Conservation (phyloP, 164 flowering plant species). For the Sextonia rubra region DNA sequence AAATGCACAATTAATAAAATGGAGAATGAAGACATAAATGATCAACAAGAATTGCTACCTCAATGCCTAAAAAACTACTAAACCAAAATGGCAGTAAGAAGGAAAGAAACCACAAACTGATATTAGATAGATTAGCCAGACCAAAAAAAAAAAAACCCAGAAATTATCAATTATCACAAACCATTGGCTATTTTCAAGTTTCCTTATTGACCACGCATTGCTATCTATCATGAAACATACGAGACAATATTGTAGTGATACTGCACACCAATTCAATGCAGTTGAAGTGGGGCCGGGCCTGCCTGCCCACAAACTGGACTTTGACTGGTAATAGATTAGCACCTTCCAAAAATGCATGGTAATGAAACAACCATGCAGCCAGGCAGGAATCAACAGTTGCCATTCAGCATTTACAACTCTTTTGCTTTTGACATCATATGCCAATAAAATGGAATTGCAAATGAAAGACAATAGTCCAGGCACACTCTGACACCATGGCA, state of each 20-base stretch:
- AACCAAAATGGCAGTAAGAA: background rate
- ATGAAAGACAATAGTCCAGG: too few relatives aligned
- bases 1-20: constrained; percentile 15
- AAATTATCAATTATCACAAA: background rate
- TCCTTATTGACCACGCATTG: background rate
- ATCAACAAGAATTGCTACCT: constrained; percentile 3
- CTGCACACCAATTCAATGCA: too few relatives aligned
- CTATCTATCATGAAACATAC: background rate
- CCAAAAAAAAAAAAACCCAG: background rate
- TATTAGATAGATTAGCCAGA: background rate
- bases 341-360: too few relatives aligned
- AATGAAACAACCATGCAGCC: too few relatives aligned
- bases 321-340: too few relatives aligned
- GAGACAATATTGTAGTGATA: background rate
- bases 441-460: too few relatives aligned
- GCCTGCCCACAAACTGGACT: too few relatives aligned
- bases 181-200: background rate
- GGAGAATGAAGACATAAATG: background rate
- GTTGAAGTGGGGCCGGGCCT: too few relatives aligned
- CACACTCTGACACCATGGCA: too few relatives aligned
- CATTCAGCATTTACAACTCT: too few relatives aligned
- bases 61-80: background rate
- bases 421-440: too few relatives aligned
- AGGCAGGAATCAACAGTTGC: too few relatives aligned
- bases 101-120: background rate